Evolutionary conservation across 73 alveolate genomes (phyloP).

Genomic region (Blepharisma stoltei): DNA sequence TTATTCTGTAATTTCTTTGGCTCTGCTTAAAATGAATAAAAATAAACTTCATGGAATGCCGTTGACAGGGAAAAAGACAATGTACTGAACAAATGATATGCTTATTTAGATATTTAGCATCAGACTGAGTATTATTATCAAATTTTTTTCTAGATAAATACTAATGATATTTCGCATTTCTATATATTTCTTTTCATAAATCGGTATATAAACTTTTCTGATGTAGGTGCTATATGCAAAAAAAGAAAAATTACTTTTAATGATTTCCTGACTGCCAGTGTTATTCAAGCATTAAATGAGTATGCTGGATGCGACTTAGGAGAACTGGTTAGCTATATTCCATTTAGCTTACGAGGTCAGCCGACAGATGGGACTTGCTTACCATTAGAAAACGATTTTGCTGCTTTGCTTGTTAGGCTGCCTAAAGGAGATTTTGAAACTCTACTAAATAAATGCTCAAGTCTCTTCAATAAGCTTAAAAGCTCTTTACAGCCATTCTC

Average conservation of each 20-base stretch:
- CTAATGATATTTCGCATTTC: too few relatives aligned
- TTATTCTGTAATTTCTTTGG: neutral
- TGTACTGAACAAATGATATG: slow-evolving; percentile 4
- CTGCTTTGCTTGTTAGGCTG: slow-evolving; percentile 3
- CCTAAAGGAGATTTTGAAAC: slow-evolving; percentile 10
- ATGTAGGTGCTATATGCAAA: neutral
- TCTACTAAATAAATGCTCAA: neutral
- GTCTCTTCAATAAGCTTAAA: neutral
- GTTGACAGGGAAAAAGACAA: slow-evolving; percentile 13
- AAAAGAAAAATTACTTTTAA: slow-evolving; percentile 9
- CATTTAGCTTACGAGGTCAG: slow-evolving; percentile 22
- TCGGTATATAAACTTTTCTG: neutral
- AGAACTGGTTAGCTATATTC: slow-evolving; percentile 9
- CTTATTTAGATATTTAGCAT: too few relatives aligned
- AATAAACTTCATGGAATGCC: neutral
- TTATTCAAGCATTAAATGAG: neutral
- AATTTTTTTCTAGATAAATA: too few relatives aligned
- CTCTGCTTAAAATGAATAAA: neutral
- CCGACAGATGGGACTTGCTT: slow-evolving; percentile 18
- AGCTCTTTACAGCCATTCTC: slow-evolving; percentile 24
- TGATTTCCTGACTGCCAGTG: slow-evolving; percentile 27
- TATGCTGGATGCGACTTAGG: slow-evolving; percentile 18
- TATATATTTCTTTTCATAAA: too few relatives aligned
- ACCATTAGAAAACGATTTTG: slow-evolving; percentile 27
- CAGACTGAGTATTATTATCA: too few relatives aligned